phyloP scores from a whole-genome alignment of 768 basidiomycete genomes.

The Boletus rex-veris region DNA sequence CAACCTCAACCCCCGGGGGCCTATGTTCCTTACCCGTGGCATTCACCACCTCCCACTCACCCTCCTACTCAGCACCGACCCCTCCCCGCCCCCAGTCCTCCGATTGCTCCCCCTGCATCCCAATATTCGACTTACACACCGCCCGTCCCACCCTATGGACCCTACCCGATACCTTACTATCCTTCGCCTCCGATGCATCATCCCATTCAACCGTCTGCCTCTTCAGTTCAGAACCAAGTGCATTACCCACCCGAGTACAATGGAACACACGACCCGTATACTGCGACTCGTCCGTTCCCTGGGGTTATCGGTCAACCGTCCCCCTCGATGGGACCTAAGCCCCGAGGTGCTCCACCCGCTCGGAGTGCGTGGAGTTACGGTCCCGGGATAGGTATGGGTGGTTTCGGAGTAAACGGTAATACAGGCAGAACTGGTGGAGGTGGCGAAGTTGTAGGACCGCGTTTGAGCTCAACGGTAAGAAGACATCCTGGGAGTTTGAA shows the following conservation, averaged over 20 bases:
- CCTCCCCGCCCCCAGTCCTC: constrained; percentile 30
- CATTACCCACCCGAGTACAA: constrained; percentile 32
- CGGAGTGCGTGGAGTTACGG: constrained; percentile 69
- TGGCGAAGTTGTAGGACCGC: constrained; percentile 59
- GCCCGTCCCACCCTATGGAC: constrained; percentile 31
- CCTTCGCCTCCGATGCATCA: constrained; percentile 31
- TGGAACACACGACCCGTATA: constrained; percentile 23
- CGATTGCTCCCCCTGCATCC: constrained; percentile 29
- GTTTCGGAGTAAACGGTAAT: constrained; percentile 33
- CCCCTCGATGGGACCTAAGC: constrained; percentile 23
- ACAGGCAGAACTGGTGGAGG: constrained; percentile 25
- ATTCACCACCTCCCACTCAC: constrained; percentile 36
- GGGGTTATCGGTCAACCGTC: constrained; percentile 33
- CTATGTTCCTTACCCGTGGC: constrained; percentile 32
- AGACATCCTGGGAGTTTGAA: constrained; percentile 49
- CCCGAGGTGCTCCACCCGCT: constrained; percentile 38
- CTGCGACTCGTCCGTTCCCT: constrained; percentile 23
- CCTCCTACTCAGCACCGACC: constrained; percentile 41
- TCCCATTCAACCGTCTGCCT: constrained; percentile 24
- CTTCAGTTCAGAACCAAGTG: constrained; percentile 25
- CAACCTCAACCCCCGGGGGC: constrained; percentile 31
- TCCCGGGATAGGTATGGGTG: constrained; percentile 53
- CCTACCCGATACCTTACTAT: constrained; percentile 35
- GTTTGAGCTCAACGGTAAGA: constrained; percentile 50
- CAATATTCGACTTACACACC: constrained; percentile 33